Percentiles rank a stretch among this genome's conserved stretches.
Evolutionary conservation across 306 rosid species (phyloP).

Genomic region (Cucurbita ficifolia): DNA sequence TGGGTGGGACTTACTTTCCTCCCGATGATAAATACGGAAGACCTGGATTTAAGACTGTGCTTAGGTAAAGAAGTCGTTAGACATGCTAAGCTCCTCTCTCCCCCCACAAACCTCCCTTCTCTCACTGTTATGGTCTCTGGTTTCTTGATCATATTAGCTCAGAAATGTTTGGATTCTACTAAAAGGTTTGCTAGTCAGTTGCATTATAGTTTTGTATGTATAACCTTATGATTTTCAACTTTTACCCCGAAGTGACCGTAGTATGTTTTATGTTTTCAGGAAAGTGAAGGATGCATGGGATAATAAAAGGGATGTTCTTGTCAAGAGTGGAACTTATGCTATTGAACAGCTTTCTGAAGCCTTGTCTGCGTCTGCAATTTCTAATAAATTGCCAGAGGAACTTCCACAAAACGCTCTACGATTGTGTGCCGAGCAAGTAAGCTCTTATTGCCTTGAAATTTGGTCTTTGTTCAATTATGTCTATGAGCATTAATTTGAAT

Average conservation of each 20-base stretch:
- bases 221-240: background rate
- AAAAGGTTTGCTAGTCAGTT: background rate
- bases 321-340: conserved; percentile 76
- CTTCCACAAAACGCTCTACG: conserved; percentile 39
- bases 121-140: background rate
- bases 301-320: conserved; percentile 47
- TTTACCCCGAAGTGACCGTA: conserved; percentile 3
- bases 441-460: conserved; percentile 1
- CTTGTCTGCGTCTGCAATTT: conserved; percentile 44
- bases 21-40: conserved; percentile 77
- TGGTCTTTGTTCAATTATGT: background rate
- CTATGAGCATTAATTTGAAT: too few species aligned
- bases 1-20: conserved; percentile 98
- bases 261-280: conserved; percentile 26
- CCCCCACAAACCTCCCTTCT: background rate
- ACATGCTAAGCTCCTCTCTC: background rate
- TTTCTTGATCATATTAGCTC: background rate
- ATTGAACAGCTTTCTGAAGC: conserved; percentile 86
- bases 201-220: conserved; percentile 1
- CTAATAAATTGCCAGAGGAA: conserved; percentile 57
- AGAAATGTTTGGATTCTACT: background rate
- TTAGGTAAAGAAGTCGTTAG: conserved; percentile 38
- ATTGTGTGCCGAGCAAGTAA: conserved; percentile 67
- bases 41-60: conserved; percentile 83
- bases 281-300: conserved; percentile 90